Base-by-base conservation (phyloP, 345 rosid species). In the Camelina hispida region DNA sequence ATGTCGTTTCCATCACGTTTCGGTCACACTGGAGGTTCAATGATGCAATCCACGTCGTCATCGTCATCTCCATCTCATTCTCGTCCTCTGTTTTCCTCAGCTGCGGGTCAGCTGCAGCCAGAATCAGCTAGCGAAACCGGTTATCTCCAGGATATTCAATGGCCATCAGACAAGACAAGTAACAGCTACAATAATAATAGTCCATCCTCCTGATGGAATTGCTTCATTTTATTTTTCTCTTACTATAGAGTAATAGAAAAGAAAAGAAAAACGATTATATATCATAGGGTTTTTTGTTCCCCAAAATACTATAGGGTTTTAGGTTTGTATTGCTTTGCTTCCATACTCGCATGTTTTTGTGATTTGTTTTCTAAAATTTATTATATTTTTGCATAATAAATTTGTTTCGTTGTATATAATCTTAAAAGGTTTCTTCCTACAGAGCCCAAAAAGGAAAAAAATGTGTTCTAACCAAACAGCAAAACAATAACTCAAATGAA, bases 1-100 rank as follows among this genome's bases (percentile, higher is more conserved):
- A 67, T 85, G 69, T 17, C 78, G 62, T 61, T 82, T 40, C 81
- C 88, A 3, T 82, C 80, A 50, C 69, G 81, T 42, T 78, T 78
- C 55, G 73, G 68, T 59, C 56, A 78, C 5, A 43, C 56, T 0
- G 73, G 51, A 58, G 64, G 56, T 15, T 60, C 81, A 30, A 17
- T 60, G 4, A 66, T 80, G 61, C 87, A 79, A 9, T 72, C 82
- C 5, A 69, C 79, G 23, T 38, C 69, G n/a, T 28, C 78, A 3
- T 53, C 84, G 7, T 56, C 77, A 2, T 69, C 74, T 61, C 62
- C 77, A 2, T 69, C 74, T 60, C 62, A 51, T 22, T 30, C 81
- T 65, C 77, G 34, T 66, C 72, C 72, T 30, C n/a, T 65, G 81
- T 57, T 66, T 56, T 12, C 75, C 20, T 47, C 80, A 9, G 48